Evolutionary conservation across 768 basidiomycete species (phyloP).

Genomic region (Collybia mongolica): DNA sequence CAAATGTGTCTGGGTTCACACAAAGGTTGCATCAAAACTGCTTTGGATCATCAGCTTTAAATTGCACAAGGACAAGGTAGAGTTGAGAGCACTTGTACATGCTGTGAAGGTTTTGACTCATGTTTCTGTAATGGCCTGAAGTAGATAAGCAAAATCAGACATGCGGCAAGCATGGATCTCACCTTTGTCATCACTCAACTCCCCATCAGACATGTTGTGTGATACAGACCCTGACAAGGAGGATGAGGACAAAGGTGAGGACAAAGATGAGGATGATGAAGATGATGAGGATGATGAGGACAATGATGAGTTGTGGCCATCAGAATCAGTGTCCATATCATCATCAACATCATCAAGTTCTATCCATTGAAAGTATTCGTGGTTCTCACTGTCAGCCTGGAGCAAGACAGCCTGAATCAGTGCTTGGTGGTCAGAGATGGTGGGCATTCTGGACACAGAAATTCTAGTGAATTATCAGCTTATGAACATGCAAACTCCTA

Average conservation of each 20-base stretch:
- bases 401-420: background rate
- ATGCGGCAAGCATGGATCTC: background rate
- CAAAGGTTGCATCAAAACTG: slow-evolving; percentile 24
- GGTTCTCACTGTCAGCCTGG: background rate
- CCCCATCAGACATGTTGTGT: background rate
- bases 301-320: background rate
- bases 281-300: background rate
- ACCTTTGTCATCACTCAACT: background rate
- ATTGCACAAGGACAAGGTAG: slow-evolving; percentile 19
- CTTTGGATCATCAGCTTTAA: slow-evolving; percentile 14
- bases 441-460: background rate
- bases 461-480: too few species aligned
- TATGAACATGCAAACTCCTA: too few species aligned
- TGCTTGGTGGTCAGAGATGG: background rate
- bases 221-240: background rate
- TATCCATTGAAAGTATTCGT: background rate
- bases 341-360: background rate
- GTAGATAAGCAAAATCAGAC: slow-evolving; percentile 5
- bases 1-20: slow-evolving; percentile 21
- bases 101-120: slow-evolving; percentile 11
- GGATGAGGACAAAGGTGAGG: background rate
- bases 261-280: background rate
- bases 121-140: slow-evolving; percentile 7
- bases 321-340: background rate
- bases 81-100: slow-evolving; percentile 18